Evolutionary conservation across 169 alveolate genomes (phyloP).

Genomic region (Eimeria necatrix): DNA sequence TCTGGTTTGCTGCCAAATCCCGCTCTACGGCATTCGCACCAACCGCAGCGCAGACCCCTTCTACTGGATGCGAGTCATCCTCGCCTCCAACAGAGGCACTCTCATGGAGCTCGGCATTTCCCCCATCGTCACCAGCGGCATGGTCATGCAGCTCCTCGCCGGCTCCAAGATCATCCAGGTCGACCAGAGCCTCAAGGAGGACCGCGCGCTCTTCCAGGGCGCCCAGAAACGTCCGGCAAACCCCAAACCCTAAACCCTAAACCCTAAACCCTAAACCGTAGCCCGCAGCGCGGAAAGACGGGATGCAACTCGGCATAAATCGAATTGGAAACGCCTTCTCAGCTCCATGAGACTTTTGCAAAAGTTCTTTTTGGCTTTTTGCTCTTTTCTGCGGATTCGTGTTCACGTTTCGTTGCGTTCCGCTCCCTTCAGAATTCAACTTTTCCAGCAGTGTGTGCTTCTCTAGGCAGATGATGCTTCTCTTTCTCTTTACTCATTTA

Average conservation of each 20-base stretch:
- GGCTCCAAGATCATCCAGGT: constrained; percentile 99
- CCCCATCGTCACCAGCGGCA: constrained; percentile 98
- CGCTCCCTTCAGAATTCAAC: too few relatives aligned
- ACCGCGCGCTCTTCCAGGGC: constrained; percentile 97
- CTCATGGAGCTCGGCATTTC: constrained; percentile 99
- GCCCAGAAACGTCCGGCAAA: constrained; percentile 84
- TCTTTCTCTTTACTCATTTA: too few relatives aligned
- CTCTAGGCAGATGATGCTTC: too few relatives aligned
- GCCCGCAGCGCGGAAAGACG: too few relatives aligned
- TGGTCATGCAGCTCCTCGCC: constrained; percentile 99
- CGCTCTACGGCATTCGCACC: constrained; percentile 98
- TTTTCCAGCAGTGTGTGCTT: too few relatives aligned
- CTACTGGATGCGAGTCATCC: constrained; percentile 99
- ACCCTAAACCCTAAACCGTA: not conserved
- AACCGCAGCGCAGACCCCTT: constrained; percentile 98
- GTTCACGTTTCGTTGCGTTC: too few relatives aligned
- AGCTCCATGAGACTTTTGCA: too few relatives aligned
- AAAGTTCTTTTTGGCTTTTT: too few relatives aligned
- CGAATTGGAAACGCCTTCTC: too few relatives aligned
- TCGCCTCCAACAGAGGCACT: constrained; percentile 99
- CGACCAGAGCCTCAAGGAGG: constrained; percentile 98
- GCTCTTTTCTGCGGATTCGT: too few relatives aligned
- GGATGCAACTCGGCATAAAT: too few relatives aligned
- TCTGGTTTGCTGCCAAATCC: constrained; percentile 98
- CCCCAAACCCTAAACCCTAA: not conserved